Percentiles rank a stretch among this genome's conserved stretches.
These are phyloP conservation scores for Akebia trifoliata DNA, from an alignment of 164 flowering plant genomes.

Conservation along the genomic window DNA sequence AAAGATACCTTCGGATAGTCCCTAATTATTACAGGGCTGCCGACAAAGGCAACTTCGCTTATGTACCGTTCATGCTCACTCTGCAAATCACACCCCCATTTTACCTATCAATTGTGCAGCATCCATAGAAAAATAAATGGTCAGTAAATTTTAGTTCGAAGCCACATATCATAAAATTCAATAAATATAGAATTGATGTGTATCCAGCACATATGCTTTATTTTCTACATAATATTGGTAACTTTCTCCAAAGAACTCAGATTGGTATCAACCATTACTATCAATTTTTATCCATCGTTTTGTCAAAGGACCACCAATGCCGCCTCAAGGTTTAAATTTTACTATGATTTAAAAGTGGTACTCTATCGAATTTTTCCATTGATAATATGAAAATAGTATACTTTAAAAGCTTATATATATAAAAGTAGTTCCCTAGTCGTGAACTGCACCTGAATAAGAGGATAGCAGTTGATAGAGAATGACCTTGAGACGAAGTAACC, in stretches of 20 bases:
- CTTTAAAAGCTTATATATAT: too few species aligned
- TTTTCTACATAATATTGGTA: background rate
- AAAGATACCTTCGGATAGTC: conserved; percentile 88
- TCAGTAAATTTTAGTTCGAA: background rate
- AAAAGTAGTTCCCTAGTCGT: too few species aligned
- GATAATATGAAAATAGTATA: too few species aligned
- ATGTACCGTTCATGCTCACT: conserved; percentile 98
- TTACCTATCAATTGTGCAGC: conserved; percentile 44
- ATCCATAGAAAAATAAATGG: background rate
- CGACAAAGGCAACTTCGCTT: conserved; percentile 79
- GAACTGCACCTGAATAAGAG: too few species aligned
- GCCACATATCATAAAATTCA: background rate
- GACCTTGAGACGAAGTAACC: too few species aligned
- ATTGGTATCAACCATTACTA: background rate
- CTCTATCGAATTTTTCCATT: background rate
- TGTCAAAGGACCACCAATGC: background rate
- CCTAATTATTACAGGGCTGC: conserved; percentile 86
- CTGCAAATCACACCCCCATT: conserved; percentile 98
- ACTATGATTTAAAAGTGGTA: background rate
- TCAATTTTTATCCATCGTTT: conserved; percentile 1
- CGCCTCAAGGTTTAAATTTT: background rate
- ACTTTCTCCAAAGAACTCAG: background rate
- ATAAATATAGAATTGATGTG: background rate
- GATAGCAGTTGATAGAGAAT: too few species aligned
- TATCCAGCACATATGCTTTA: background rate